Evolutionary conservation across 2,329 filamentous ascomycete species (phyloP).

Genomic region (Graphilbum fragrans): DNA sequence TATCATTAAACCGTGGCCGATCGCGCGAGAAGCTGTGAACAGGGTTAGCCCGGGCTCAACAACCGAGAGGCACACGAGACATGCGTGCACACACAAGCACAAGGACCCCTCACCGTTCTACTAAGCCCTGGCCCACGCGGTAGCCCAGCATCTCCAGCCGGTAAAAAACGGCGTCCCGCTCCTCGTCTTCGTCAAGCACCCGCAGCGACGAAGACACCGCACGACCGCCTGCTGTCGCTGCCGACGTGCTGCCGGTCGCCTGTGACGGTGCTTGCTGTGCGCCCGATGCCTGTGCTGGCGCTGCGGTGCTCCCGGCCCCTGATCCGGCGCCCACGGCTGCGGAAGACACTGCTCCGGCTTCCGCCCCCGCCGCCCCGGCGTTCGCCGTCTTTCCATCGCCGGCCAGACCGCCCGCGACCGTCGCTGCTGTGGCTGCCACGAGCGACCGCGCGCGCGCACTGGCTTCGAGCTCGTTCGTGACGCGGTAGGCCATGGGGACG

Average conservation of each 20-base stretch:
- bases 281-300: no score
- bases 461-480: conserved; percentile 60
- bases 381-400: neutral
- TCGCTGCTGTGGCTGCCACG: conserved; percentile 24
- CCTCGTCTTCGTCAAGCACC: conserved; percentile 61
- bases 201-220: no score
- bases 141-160: conserved; percentile 78
- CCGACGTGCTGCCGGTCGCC: conserved; percentile 7
- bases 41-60: neutral
- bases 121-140: conserved; percentile 81
- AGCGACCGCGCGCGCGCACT: conserved; percentile 22
- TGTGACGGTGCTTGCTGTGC: neutral
- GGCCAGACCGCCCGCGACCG: conserved; percentile 8
- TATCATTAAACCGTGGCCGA: conserved; percentile 78
- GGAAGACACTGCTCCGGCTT: conserved; percentile 4
- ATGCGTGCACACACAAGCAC: neutral
- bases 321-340: conserved; percentile 1
- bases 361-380: conserved; percentile 3
- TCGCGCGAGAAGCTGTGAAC: conserved; percentile 60
- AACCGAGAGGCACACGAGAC: neutral
- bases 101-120: conserved; percentile 56
- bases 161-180: conserved; percentile 74
- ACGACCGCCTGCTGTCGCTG: conserved; percentile 4
- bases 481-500: conserved; percentile 82
- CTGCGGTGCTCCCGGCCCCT: neutral